phyloP scores from a whole-genome alignment of 2,329 filamentous ascomycete genomes.

The Cladosporium sp. region DNA sequence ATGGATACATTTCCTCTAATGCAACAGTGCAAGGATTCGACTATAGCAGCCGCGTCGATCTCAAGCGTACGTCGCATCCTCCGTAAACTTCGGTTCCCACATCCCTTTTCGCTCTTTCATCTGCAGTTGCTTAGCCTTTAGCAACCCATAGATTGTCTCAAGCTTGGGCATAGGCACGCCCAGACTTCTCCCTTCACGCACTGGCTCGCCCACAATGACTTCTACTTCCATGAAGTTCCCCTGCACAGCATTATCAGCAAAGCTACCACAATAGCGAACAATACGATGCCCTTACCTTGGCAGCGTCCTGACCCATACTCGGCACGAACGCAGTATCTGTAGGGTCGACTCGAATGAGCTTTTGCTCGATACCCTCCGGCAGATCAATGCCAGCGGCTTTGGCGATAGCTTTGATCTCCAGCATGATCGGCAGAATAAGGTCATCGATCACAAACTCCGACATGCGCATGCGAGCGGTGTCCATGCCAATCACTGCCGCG shows the following conservation, averaged over 20 bases:
- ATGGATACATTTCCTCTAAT: too few relatives aligned
- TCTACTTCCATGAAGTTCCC: constrained; percentile 55
- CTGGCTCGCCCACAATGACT: constrained; percentile 54
- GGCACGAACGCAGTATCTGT: constrained; percentile 42
- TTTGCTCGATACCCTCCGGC: constrained; percentile 40
- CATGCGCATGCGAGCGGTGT: constrained; percentile 49
- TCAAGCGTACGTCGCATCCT: constrained; percentile 18
- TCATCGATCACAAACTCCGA: constrained; percentile 41
- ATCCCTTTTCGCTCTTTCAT: constrained; percentile 42
- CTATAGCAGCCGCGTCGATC: too few relatives aligned
- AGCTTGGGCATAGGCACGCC: constrained; percentile 51
- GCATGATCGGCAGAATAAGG: constrained; percentile 52
- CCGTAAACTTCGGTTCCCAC: constrained; percentile 20
- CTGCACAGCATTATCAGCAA: background rate
- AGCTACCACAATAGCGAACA: background rate
- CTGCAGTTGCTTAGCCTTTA: constrained; percentile 36
- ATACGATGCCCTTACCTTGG: constrained; percentile 34
- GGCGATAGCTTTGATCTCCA: constrained; percentile 48
- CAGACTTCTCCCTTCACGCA: constrained; percentile 46
- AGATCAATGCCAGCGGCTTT: constrained; percentile 42
- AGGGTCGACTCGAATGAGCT: constrained; percentile 48
- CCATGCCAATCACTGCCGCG: constrained; percentile 48
- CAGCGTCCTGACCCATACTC: constrained; percentile 53
- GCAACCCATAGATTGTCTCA: constrained; percentile 45
- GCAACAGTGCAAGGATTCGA: too few relatives aligned